Percentiles rank a stretch among this genome's conserved stretches.
Conservation (phyloP, 331 rosid genomes). For the Cydonia oblonga region DNA sequence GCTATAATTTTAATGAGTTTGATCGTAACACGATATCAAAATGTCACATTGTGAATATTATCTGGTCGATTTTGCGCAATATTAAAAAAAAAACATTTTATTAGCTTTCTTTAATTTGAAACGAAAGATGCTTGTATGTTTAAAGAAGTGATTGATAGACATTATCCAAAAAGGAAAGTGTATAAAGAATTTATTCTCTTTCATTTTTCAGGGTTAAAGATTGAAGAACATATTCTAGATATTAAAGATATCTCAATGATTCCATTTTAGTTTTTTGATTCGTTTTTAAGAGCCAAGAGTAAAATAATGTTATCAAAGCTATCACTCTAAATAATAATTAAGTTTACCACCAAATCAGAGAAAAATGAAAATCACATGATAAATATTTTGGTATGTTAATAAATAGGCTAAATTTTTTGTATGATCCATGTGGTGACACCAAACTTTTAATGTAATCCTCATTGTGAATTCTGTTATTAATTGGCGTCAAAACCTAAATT, state of each 20-base stretch:
- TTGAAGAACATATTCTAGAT: neutral
- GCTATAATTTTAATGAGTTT: neutral
- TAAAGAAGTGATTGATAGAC: neutral
- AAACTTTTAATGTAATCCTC: too few relatives aligned
- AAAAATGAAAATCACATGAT: too few relatives aligned
- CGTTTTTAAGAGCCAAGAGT: neutral
- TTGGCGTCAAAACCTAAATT: too few relatives aligned
- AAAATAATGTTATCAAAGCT: too few relatives aligned
- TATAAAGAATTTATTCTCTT: neutral
- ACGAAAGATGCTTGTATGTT: neutral
- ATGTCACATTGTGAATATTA: neutral
- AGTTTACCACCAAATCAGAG: too few relatives aligned
- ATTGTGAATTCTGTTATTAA: too few relatives aligned
- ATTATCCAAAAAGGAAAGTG: neutral
- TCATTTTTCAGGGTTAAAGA: neutral
- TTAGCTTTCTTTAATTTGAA: neutral
- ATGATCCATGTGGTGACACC: too few relatives aligned
- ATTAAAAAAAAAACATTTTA: neutral
- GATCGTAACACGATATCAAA: neutral
- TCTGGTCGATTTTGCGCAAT: too few relatives aligned
- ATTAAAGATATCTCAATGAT: neutral
- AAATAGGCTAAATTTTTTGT: too few relatives aligned
- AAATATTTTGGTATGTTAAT: too few relatives aligned
- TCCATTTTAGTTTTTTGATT: too few relatives aligned
- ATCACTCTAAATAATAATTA: too few relatives aligned